A percentile compares a stretch with the other conserved stretches of the same genome.
These are phyloP conservation scores for Phaffomyces opuntiae DNA, from an alignment of 805 yeast species.

Conservation along the genomic window DNA sequence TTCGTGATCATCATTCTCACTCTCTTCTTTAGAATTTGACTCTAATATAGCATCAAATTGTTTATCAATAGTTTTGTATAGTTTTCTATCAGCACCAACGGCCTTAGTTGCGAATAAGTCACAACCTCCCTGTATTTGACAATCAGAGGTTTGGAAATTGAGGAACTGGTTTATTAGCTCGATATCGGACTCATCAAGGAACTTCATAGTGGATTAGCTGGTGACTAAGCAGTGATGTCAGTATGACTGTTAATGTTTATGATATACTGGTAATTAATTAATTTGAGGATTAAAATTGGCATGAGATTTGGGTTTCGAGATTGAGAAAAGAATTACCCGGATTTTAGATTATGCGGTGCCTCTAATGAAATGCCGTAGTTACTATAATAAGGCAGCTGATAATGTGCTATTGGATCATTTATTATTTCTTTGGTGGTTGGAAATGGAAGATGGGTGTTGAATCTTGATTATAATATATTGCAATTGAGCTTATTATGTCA, in stretches of 20 bases:
- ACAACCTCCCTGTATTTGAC: constrained; percentile 79
- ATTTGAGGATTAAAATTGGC: too few relatives aligned
- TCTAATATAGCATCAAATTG: constrained; percentile 52
- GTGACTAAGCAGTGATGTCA: background rate
- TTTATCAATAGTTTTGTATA: constrained; percentile 80
- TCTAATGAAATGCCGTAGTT: too few relatives aligned
- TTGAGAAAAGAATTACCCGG: background rate
- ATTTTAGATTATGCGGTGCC: background rate
- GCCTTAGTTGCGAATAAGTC: constrained; percentile 94
- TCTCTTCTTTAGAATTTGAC: constrained; percentile 9
- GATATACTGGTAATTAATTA: background rate
- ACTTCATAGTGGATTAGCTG: constrained; percentile 34
- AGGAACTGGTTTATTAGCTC: constrained; percentile 85
- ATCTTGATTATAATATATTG: too few relatives aligned
- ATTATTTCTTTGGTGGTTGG: too few relatives aligned
- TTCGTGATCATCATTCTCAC: constrained; percentile 8
- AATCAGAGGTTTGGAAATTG: constrained; percentile 68
- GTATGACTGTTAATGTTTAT: background rate
- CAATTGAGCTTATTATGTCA: too few relatives aligned
- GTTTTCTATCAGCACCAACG: constrained; percentile 80
- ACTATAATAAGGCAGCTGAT: too few relatives aligned
- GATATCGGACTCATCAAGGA: constrained; percentile 89
- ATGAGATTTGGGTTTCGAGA: background rate
- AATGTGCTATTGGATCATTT: too few relatives aligned
- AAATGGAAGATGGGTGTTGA: too few relatives aligned